Evolutionary conservation across 2,329 filamentous ascomycete species (phyloP).

Genomic region (Paramyrothecium roridum): DNA sequence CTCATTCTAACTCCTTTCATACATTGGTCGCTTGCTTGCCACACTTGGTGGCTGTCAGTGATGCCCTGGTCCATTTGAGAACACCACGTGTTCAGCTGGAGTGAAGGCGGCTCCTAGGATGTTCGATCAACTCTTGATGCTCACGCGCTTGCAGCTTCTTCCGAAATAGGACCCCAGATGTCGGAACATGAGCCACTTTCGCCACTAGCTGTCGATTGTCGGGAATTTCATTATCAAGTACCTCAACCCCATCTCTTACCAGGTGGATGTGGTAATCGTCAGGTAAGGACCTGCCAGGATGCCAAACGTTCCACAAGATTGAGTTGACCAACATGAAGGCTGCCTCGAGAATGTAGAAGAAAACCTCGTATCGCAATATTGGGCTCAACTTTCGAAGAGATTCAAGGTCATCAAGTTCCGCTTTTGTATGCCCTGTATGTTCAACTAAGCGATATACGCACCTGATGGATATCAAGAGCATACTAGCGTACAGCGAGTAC

Average conservation of each 20-base stretch:
- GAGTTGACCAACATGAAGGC: constrained; percentile 47
- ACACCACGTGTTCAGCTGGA: no score
- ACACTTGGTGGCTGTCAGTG: no score
- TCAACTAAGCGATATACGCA: constrained; percentile 52
- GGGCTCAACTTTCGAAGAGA: constrained; percentile 26
- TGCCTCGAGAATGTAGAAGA: constrained; percentile 54
- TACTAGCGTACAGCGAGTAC: constrained; percentile 42
- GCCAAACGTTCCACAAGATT: constrained; percentile 43
- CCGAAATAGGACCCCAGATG: neutral
- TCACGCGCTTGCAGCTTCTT: neutral
- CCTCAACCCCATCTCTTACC: constrained; percentile 36
- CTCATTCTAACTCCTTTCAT: no score
- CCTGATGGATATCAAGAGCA: constrained; percentile 42
- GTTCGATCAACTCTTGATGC: neutral
- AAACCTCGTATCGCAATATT: constrained; percentile 50
- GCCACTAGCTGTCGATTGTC: neutral
- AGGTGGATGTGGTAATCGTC: constrained; percentile 43
- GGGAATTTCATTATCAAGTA: neutral
- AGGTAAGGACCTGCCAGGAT: constrained; percentile 47
- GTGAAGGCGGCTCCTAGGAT: no score
- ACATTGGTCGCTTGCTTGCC: no score
- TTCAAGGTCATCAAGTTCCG: constrained; percentile 8
- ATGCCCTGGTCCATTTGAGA: no score
- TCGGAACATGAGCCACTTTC: neutral
- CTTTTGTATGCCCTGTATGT: constrained; percentile 26